These are phyloP conservation scores for Stromatinia cepivora DNA, from an alignment of 2,329 filamentous ascomycete species.

Conservation along the genomic window DNA sequence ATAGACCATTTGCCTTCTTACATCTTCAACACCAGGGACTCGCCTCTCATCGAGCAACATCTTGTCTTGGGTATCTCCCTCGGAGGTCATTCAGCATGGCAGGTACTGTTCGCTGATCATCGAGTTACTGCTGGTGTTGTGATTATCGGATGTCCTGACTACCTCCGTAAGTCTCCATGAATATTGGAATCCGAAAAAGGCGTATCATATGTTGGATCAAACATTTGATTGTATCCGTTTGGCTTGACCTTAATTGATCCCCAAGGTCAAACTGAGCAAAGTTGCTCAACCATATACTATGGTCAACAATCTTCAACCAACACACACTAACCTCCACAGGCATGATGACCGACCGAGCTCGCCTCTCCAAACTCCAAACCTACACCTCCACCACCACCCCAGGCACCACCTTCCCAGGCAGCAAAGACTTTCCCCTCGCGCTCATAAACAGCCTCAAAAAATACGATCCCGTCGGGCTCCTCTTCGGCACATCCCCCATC, in stretches of 20 bases:
- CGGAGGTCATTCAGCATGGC: conserved; percentile 87
- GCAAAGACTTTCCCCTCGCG: conserved; percentile 70
- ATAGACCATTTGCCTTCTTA: conserved; percentile 79
- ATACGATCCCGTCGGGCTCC: conserved; percentile 72
- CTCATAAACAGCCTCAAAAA: conserved; percentile 63
- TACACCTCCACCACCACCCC: conserved; percentile 57
- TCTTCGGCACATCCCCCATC: conserved; percentile 58
- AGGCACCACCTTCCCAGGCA: conserved; percentile 70
- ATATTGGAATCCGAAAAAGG: no score
- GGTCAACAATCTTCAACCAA: not conserved
- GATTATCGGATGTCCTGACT: conserved; percentile 89
- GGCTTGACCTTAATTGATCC: not conserved
- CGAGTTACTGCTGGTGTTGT: conserved; percentile 76
- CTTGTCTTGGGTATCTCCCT: conserved; percentile 80
- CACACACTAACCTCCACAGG: conserved; percentile 30
- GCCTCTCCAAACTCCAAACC: conserved; percentile 63
- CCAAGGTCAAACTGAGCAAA: not conserved
- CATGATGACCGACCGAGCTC: conserved; percentile 78
- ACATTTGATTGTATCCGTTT: not conserved
- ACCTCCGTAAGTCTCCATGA: conserved; percentile 55
- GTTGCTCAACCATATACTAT: not conserved
- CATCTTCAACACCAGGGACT: conserved; percentile 56
- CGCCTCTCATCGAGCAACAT: conserved; percentile 57
- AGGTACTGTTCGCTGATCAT: conserved; percentile 74
- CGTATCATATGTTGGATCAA: no score